Evolutionary conservation across 768 basidiomycete species (phyloP).

Genomic region (Leccinum barrowsii): DNA sequence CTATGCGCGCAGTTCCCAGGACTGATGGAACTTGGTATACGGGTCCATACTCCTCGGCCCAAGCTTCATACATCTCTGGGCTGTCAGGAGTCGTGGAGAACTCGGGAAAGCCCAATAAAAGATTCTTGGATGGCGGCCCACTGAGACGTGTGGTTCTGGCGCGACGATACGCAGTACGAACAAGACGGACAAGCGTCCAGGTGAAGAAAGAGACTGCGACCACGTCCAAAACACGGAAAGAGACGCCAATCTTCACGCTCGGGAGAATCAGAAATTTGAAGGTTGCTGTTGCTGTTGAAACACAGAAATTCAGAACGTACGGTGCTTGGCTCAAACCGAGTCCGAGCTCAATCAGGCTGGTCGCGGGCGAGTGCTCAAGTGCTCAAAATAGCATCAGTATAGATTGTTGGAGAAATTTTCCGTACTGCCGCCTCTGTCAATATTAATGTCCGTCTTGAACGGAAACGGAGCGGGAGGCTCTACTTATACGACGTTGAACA

Average conservation of each 20-base stretch:
- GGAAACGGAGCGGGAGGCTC: too few relatives aligned
- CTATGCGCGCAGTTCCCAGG: slow-evolving; percentile 35
- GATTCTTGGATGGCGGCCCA: slow-evolving; percentile 41
- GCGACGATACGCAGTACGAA: slow-evolving; percentile 5
- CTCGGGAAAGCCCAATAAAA: slow-evolving; percentile 39
- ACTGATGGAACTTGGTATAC: slow-evolving; percentile 41
- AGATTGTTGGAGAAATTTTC: too few relatives aligned
- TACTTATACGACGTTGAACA: too few relatives aligned
- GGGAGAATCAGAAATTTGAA: not conserved
- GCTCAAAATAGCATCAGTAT: too few relatives aligned
- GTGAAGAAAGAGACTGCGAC: slow-evolving; percentile 13
- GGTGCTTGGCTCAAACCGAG: too few relatives aligned
- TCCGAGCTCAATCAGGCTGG: too few relatives aligned
- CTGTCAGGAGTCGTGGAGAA: slow-evolving; percentile 29
- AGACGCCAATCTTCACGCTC: not conserved
- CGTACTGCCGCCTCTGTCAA: too few relatives aligned
- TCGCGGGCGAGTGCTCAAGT: too few relatives aligned
- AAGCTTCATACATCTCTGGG: slow-evolving; percentile 40
- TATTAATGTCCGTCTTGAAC: too few relatives aligned
- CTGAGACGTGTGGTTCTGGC: slow-evolving; percentile 34
- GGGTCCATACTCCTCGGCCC: slow-evolving; percentile 46
- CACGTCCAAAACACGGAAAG: slow-evolving; percentile 7
- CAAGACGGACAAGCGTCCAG: slow-evolving; percentile 15
- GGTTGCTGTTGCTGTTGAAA: too few relatives aligned
- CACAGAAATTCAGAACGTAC: too few relatives aligned